phyloP scores from a whole-genome alignment of 176 grass and related monocot genomes.

The Ampelocalamus luodianensis region DNA sequence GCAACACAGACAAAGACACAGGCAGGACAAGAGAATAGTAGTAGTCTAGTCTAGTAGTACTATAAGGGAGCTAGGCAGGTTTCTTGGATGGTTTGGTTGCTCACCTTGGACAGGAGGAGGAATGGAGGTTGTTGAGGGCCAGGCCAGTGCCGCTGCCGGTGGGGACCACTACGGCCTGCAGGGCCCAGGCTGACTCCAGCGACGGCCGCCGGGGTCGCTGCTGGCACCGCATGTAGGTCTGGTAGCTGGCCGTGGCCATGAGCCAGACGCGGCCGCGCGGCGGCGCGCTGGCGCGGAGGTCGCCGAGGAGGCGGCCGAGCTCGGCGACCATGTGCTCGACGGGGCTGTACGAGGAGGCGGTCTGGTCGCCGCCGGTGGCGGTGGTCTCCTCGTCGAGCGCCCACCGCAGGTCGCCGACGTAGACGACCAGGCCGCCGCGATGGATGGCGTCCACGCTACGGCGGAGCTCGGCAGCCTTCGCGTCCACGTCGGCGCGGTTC shows the following conservation, averaged over 20 bases:
- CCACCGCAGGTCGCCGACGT: slow-evolving; percentile 83
- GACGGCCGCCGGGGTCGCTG: slow-evolving; percentile 51
- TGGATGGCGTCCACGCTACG: slow-evolving; percentile 59
- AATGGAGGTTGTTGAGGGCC: slow-evolving; percentile 57
- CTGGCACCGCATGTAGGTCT: slow-evolving; percentile 88
- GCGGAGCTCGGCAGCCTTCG: slow-evolving; percentile 64
- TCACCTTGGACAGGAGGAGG: slow-evolving; percentile 63
- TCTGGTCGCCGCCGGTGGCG: slow-evolving; percentile 17
- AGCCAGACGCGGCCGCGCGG: slow-evolving; percentile 56
- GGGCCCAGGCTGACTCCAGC: slow-evolving; percentile 63
- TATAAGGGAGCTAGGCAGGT: neutral
- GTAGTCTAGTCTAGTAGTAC: neutral
- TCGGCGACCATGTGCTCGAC: slow-evolving; percentile 72
- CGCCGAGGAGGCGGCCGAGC: slow-evolving; percentile 59
- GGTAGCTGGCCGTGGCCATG: slow-evolving; percentile 74
- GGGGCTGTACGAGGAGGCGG: slow-evolving; percentile 49
- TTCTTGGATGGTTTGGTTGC: slow-evolving; percentile 17
- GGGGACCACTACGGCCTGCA: slow-evolving; percentile 81
- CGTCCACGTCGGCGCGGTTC: slow-evolving; percentile 60
- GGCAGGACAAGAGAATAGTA: slow-evolving; percentile 7
- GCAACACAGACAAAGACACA: slow-evolving; percentile 11
- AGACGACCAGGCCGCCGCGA: slow-evolving; percentile 61
- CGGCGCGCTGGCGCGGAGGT: slow-evolving; percentile 35
- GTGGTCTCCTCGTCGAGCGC: slow-evolving; percentile 59
- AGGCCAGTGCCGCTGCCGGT: slow-evolving; percentile 52